phyloP scores from a whole-genome alignment of 495 filamentous ascomycete genomes.

The Neurospora sp. region DNA sequence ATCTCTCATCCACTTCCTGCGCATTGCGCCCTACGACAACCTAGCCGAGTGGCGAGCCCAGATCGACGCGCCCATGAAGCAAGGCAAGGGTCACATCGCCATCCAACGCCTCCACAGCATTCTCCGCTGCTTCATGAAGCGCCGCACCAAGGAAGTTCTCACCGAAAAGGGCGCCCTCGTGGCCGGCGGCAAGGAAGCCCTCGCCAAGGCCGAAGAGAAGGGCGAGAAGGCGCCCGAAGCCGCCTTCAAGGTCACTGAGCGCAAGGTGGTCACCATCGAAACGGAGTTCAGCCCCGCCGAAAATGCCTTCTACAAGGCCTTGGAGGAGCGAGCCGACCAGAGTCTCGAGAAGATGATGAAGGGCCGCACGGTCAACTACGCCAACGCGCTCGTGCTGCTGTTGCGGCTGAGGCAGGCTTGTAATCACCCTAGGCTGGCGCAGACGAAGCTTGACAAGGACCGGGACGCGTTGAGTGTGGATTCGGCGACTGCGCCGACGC shows the following conservation, averaged over 20 bases:
- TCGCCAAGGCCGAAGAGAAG: conserved; percentile 39
- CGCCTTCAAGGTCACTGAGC: conserved; percentile 76
- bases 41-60: conserved; percentile 76
- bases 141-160: conserved; percentile 88
- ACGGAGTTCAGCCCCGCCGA: conserved; percentile 73
- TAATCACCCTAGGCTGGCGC: conserved; percentile 84
- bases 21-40: conserved; percentile 84
- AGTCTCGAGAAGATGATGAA: conserved; percentile 83
- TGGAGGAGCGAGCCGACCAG: conserved; percentile 76
- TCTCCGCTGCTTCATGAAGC: conserved; percentile 91
- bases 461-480: conserved; percentile 70
- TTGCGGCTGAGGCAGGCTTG: conserved; percentile 85
- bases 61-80: conserved; percentile 77
- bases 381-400: conserved; percentile 71
- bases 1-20: conserved; percentile 80
- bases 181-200: conserved; percentile 49
- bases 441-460: conserved; percentile 73
- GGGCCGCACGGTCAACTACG: conserved; percentile 35
- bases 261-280: conserved; percentile 73
- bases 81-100: conserved; percentile 76
- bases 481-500: conserved; percentile 27
- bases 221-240: conserved; percentile 30
- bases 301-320: conserved; percentile 69
- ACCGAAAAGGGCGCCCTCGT: conserved; percentile 71
- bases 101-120: conserved; percentile 75